Percentiles rank a stretch among this genome's conserved stretches.
Conservation (phyloP, 83 land plant genomes). For the Thuja plicata region DNA sequence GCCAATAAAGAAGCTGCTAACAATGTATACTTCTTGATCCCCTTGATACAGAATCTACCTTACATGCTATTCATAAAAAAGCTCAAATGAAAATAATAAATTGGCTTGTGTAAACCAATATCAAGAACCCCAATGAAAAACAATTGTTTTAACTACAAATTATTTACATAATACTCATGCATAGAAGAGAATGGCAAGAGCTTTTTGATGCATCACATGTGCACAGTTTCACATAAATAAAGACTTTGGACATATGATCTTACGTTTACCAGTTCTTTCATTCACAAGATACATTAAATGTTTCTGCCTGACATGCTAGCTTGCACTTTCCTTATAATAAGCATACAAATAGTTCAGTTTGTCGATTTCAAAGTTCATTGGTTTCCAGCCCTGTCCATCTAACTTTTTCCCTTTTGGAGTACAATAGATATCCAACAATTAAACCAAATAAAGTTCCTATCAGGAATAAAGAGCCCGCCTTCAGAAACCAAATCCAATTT, state of each 20-base stretch:
- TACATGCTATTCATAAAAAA: too few species aligned
- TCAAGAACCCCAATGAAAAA: background rate
- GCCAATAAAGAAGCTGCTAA: background rate
- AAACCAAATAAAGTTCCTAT: slow-evolving; percentile 1
- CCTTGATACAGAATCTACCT: background rate
- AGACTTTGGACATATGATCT: too few species aligned
- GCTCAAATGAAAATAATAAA: background rate
- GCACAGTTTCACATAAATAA: background rate
- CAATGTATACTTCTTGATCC: background rate
- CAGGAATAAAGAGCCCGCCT: background rate
- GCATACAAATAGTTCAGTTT: background rate
- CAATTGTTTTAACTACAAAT: background rate
- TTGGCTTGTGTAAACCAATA: background rate
- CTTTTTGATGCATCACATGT: background rate
- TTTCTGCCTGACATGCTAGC: background rate
- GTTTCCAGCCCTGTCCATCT: background rate
- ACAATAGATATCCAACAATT: background rate
- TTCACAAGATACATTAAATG: background rate
- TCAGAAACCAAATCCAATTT: background rate
- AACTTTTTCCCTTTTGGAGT: background rate
- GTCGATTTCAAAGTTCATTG: background rate
- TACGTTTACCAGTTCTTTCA: too few species aligned
- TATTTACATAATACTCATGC: too few species aligned
- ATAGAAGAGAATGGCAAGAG: too few species aligned
- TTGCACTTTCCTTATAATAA: background rate